Evolutionary conservation across 257 asterid genomes (phyloP).

Genomic region (Nyctanthes arbortristis): DNA sequence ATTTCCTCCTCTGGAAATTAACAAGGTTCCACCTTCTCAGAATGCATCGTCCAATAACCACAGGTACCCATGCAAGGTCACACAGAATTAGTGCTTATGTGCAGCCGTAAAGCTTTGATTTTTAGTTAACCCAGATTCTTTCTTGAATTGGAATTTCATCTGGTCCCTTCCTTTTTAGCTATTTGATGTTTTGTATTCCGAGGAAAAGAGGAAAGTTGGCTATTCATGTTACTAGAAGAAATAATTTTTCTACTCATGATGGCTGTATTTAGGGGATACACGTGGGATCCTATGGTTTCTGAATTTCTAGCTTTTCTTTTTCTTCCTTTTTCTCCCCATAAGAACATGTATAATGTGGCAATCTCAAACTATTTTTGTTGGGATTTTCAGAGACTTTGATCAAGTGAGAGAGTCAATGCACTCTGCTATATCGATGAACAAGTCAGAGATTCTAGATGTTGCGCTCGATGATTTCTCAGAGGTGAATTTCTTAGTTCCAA

Average conservation of each 20-base stretch:
- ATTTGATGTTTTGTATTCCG: neutral
- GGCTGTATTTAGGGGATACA: neutral
- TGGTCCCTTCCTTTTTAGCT: neutral
- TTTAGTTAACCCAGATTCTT: neutral
- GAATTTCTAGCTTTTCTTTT: neutral
- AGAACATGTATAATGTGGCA: too few relatives aligned
- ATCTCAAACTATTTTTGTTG: slow-evolving; percentile 11
- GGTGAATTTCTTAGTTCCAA: slow-evolving; percentile 36
- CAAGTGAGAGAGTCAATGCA: slow-evolving; percentile 67
- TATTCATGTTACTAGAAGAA: neutral
- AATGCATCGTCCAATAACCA: slow-evolving; percentile 36
- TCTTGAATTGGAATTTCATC: neutral
- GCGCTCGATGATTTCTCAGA: slow-evolving; percentile 75
- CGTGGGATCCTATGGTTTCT: neutral
- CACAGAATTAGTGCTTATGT: neutral
- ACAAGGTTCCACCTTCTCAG: slow-evolving; percentile 31
- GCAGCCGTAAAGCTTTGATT: neutral
- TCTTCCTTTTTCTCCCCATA: too few relatives aligned
- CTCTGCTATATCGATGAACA: slow-evolving; percentile 71
- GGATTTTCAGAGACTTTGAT: slow-evolving; percentile 54
- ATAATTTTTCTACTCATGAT: neutral
- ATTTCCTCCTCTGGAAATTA: slow-evolving; percentile 35
- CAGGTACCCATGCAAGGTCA: slow-evolving; percentile 48
- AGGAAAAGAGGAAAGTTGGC: neutral
- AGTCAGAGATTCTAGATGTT: slow-evolving; percentile 77